These are phyloP conservation scores for Trametes pubescens DNA, from an alignment of 1,284 basidiomycete genomes.

Conservation along the genomic window DNA sequence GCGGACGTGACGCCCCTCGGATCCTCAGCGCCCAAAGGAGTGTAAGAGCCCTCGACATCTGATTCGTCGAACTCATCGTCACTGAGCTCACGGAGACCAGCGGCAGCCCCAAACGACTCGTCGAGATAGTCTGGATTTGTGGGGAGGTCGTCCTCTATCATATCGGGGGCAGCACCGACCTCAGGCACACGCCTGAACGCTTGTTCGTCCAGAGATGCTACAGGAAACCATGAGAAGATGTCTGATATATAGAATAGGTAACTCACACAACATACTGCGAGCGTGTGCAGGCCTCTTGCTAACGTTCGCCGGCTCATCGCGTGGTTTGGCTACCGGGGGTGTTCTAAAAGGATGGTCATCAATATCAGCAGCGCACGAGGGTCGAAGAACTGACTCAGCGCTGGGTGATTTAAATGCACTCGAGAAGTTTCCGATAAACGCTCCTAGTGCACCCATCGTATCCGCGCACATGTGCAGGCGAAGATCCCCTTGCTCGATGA, in stretches of 20 bases:
- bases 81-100: constrained; percentile 73
- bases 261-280: constrained; percentile 34
- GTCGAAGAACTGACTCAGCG: constrained; percentile 45
- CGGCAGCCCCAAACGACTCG: constrained; percentile 79
- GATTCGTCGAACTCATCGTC: constrained; percentile 79
- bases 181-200: constrained; percentile 83
- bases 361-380: not conserved
- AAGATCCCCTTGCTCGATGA: constrained; percentile 55
- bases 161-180: constrained; percentile 81
- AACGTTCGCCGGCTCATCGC: constrained; percentile 47
- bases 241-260: not conserved
- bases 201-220: constrained; percentile 82
- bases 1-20: constrained; percentile 63
- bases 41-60: constrained; percentile 48
- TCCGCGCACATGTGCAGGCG: constrained; percentile 75
- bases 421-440: constrained; percentile 58
- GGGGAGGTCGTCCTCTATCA: constrained; percentile 92
- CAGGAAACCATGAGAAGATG: not conserved
- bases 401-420: constrained; percentile 50
- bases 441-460: constrained; percentile 61
- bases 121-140: constrained; percentile 90
- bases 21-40: constrained; percentile 42
- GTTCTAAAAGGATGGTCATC: constrained; percentile 1
- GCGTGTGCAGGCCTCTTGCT: constrained; percentile 35
- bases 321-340: constrained; percentile 35